Evolutionary conservation across 2,329 filamentous ascomycete genomes (phyloP).

Genomic region (Trichoderma sp.): DNA sequence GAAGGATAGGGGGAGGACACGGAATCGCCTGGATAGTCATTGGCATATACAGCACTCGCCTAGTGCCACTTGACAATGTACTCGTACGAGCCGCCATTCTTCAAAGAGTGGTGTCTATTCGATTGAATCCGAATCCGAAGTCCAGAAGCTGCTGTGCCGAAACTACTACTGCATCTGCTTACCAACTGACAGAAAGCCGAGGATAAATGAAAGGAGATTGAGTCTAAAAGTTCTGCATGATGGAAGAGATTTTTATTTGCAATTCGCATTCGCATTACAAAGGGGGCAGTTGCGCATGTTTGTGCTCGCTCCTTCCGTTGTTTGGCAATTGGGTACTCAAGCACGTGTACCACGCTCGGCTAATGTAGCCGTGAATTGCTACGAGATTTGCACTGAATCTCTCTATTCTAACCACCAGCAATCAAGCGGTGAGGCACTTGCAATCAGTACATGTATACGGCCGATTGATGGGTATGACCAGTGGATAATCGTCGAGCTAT

Average conservation of each 20-base stretch:
- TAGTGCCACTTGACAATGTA: slow-evolving; percentile 22
- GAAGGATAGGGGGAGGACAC: slow-evolving; percentile 26
- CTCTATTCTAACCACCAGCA: neutral
- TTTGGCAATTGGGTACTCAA: neutral
- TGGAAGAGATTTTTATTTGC: neutral
- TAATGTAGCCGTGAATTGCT: neutral
- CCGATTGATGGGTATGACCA: neutral
- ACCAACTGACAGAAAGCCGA: neutral
- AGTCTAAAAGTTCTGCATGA: neutral
- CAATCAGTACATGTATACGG: neutral
- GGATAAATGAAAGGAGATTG: neutral
- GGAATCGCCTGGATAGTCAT: slow-evolving; percentile 26
- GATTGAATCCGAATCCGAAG: neutral
- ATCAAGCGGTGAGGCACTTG: neutral
- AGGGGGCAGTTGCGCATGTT: neutral
- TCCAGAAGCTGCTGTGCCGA: neutral
- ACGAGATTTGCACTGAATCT: neutral
- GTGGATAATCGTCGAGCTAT: neutral
- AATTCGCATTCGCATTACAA: neutral
- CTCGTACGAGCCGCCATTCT: slow-evolving; percentile 17
- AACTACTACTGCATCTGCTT: neutral
- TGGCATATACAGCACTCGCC: slow-evolving; percentile 25
- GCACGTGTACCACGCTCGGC: slow-evolving; percentile 5
- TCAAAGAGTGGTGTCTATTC: neutral
- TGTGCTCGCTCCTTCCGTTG: slow-evolving; percentile 15